These are phyloP conservation scores for Fraxinus nigra DNA, from an alignment of 305 asterid genomes.

Conservation along the genomic window DNA sequence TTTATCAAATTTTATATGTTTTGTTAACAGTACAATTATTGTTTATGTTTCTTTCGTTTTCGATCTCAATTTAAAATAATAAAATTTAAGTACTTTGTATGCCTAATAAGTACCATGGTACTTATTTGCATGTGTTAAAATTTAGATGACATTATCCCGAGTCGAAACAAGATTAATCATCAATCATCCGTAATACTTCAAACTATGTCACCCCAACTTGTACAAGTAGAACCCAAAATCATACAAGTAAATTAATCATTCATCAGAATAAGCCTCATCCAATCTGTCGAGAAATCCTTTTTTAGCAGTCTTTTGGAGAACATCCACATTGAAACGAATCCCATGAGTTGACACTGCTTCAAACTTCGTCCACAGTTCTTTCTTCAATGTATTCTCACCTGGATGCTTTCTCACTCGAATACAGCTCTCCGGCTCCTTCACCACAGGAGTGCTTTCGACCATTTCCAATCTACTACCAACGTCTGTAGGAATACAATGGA, in stretches of 20 bases:
- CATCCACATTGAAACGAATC: constrained; percentile 30
- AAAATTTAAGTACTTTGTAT: too few species aligned
- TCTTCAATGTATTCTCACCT: constrained; percentile 94
- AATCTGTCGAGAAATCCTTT: constrained; percentile 74
- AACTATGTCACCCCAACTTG: constrained; percentile 2
- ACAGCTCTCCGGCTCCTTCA: constrained; percentile 50
- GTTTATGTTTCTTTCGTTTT: too few species aligned
- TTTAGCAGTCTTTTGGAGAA: constrained; percentile 23
- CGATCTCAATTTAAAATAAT: too few species aligned
- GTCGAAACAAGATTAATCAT: too few species aligned
- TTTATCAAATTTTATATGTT: too few species aligned
- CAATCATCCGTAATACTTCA: constrained; percentile 7
- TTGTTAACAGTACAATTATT: too few species aligned
- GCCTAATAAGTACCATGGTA: too few species aligned
- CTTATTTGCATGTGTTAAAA: too few species aligned
- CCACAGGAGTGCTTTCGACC: constrained; percentile 61
- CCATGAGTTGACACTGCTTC: constrained; percentile 69
- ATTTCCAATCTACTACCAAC: constrained; percentile 29
- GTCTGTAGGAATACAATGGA: constrained; percentile 29
- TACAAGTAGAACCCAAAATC: constrained; percentile 14
- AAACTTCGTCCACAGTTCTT: constrained; percentile 77
- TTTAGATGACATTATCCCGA: too few species aligned
- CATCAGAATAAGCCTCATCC: constrained; percentile 63
- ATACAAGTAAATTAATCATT: constrained; percentile 10
- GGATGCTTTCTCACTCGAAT: constrained; percentile 57